Base-by-base conservation (phyloP, 148 eudicot species). In the Persicaria maculosa region DNA sequence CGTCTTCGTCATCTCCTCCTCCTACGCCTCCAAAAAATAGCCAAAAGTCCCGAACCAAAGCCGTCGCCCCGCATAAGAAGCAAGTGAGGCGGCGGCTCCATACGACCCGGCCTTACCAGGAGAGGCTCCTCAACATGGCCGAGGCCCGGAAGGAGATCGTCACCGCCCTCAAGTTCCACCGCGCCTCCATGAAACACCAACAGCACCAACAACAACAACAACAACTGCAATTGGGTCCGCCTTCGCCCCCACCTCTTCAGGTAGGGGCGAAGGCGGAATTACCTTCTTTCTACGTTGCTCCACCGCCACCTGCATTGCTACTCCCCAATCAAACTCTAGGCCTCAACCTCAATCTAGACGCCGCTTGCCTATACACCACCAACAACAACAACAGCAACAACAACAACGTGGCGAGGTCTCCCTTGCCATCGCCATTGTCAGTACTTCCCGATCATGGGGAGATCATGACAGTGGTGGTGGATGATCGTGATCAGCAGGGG, bases 101-200 rank as follows among this genome's bases (percentile, higher is more conserved):
- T 73, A 93, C 98, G 31, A 91, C 84, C 77, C 86, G 89, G 78
- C 98, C 98, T 73, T 93, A 93, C 72, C 97, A 93, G 75, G 97
- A 91, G 77, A 75, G 95, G 83, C 90, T 93, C 54, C 86, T 93
- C 0, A 93, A 93, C 71, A 93, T 93, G 98, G 98, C 97, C 6
- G 97, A 93, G 79, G 98, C 98, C 0, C 71, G 98, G 11, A 83
- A 85, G 61, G 98, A 93, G 74, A 93, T 93, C 36, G 98, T 93
- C 43, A 89, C 97, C 0, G 97, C 97, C 40, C 93, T 93, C 15
- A 93, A 93, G 73, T 89, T 87, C 36, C 98, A 91, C 78, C 80
- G 98, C 44, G 98, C 97, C 4, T 20, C 93, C 0, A 93, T 93
- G 98, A 89, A 91, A 85, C 53, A 81, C 9, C 79, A 70, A 14